Percentiles rank a stretch among this genome's conserved stretches.
These are phyloP conservation scores for Cymbopogon flexuosus DNA, from an alignment of 202 grass and related monocot species.

Conservation along the genomic window DNA sequence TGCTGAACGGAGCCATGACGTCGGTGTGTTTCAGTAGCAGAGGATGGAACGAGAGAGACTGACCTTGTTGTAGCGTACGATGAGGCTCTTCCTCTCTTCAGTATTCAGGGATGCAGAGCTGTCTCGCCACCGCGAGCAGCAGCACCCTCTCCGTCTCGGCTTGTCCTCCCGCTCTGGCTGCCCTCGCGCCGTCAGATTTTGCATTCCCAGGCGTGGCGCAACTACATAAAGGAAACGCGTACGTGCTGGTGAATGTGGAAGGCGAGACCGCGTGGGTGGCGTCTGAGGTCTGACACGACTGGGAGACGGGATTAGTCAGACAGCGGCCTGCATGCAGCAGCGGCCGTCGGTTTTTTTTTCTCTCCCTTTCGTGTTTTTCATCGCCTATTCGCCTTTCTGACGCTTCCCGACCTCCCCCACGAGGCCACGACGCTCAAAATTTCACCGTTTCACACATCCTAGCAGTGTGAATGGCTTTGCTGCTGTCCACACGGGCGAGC, in stretches of 20 bases:
- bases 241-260: slow-evolving; percentile 32
- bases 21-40: too few species aligned
- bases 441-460: slow-evolving; percentile 33
- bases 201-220: slow-evolving; percentile 14
- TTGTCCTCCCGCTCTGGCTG: not conserved
- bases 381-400: slow-evolving; percentile 3
- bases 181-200: not conserved
- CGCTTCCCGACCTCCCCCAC: not conserved
- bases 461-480: slow-evolving; percentile 26
- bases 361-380: not conserved
- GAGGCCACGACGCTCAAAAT: not conserved
- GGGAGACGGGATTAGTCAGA: not conserved
- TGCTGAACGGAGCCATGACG: not conserved
- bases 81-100: not conserved
- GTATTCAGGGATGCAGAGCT: not conserved
- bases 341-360: not conserved
- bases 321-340: slow-evolving; percentile 5
- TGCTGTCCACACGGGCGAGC: slow-evolving; percentile 27
- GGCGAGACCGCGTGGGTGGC: not conserved
- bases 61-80: not conserved
- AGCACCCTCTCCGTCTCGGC: not conserved
- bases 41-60: not conserved
- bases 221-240: slow-evolving; percentile 32
- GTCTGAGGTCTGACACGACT: slow-evolving; percentile 2
- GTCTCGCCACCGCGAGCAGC: not conserved